Conservation (phyloP, 768 basidiomycete species). For the Scleroderma citrinum region DNA sequence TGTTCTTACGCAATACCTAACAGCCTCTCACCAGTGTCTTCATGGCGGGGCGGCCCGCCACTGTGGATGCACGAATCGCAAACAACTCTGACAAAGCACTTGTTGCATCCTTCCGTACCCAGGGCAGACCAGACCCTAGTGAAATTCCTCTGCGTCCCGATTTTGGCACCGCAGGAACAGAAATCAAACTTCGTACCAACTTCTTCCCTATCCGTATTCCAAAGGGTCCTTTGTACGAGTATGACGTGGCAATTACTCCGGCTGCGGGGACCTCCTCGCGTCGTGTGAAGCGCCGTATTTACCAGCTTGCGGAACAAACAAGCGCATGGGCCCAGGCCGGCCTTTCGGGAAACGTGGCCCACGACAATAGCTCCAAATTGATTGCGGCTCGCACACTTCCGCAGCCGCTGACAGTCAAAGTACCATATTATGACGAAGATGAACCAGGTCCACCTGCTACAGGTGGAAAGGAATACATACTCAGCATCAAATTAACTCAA, state of each 20-base stretch:
- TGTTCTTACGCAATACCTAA: neutral
- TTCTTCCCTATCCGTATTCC: slow-evolving; percentile 48
- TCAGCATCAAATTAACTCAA: slow-evolving; percentile 38
- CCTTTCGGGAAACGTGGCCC: slow-evolving; percentile 38
- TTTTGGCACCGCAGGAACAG: slow-evolving; percentile 38
- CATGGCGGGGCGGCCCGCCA: slow-evolving; percentile 32
- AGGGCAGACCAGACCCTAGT: slow-evolving; percentile 13
- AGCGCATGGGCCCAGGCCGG: slow-evolving; percentile 36
- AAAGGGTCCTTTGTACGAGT: slow-evolving; percentile 40
- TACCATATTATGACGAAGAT: slow-evolving; percentile 38
- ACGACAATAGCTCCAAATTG: slow-evolving; percentile 43
- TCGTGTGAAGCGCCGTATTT: slow-evolving; percentile 42
- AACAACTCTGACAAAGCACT: slow-evolving; percentile 40
- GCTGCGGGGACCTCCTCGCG: slow-evolving; percentile 29
- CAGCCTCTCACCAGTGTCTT: slow-evolving; percentile 32
- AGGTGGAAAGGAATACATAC: slow-evolving; percentile 37
- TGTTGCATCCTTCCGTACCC: slow-evolving; percentile 29
- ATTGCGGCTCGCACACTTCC: slow-evolving; percentile 37
- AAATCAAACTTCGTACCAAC: slow-evolving; percentile 46
- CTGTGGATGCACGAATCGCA: slow-evolving; percentile 48
- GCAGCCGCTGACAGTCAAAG: slow-evolving; percentile 35
- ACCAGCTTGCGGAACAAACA: slow-evolving; percentile 42
- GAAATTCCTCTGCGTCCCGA: slow-evolving; percentile 44
- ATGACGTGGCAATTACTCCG: slow-evolving; percentile 40
- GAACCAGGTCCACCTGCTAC: slow-evolving; percentile 29